Base-by-base conservation (phyloP, 805 yeast species). In the Metschnikowia corniflorae region DNA sequence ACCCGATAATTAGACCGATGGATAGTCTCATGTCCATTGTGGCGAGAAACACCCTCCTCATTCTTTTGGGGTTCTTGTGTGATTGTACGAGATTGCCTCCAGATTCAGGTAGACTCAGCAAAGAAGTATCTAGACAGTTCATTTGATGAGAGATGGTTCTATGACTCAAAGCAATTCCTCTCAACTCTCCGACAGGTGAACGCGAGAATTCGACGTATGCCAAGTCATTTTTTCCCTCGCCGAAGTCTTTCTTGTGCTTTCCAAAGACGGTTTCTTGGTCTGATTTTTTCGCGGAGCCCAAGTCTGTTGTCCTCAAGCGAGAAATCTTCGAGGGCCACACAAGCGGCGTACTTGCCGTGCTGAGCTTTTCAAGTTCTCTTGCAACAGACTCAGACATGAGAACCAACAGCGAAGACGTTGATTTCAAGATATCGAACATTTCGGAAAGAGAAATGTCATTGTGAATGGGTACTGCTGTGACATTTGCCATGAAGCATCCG, bases 141-240 rank as follows among this genome's bases (percentile, higher is more conserved):
- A 93, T 86, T 54, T 93, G 98, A 47, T 86, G 91, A 55, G 84
- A 72, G 6, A 93, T 75, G 0, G 96, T 88, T 41, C 86, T 70
- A 57, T 93, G 97, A 16, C 93, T 84, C 55, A 93, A 75, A 1
- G 94, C 96, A 23, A 93, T 95, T 13, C 99, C 99, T 40, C 96
- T 71, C 23, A 88, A 62, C 46, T 89, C 94, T 3, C 97, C 97
- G 18, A 85, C 77, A 0, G 97, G 94, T 2, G 94, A 83, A 49
- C 89, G 76, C 0, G 93, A 78, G 54, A 84, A 93, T 61, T 93
- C 98, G 10, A 93, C 89, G 53, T 93, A 93, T 0, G 97, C 96
- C 40, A 93, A 64, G 52, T 86, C 94, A 14, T 59, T 47, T 26
- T 46, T 49, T 17, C 38, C 44, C 40, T 26, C 54, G 37, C 24